Percentiles rank a stretch among this genome's conserved stretches.
Evolutionary conservation across 73 alveolate species (phyloP).

Genomic region (Blepharisma stoltei): DNA sequence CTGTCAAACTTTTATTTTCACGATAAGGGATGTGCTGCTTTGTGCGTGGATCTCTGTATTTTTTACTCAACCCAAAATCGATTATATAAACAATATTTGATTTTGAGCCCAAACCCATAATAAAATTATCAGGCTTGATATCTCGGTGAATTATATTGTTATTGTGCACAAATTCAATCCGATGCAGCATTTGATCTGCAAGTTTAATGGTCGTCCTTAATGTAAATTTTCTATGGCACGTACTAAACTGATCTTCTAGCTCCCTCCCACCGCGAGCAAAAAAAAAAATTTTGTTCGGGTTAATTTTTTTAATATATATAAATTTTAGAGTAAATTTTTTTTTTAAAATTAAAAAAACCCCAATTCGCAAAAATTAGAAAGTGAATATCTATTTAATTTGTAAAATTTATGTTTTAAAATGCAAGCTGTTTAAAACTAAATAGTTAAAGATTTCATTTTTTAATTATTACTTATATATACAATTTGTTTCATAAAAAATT

Average conservation of each 20-base stretch:
- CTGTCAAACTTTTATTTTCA: slow-evolving; percentile 84
- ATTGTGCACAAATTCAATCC: slow-evolving; percentile 74
- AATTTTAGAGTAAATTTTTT: too few relatives aligned
- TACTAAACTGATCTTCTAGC: slow-evolving; percentile 71
- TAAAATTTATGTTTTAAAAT: too few relatives aligned
- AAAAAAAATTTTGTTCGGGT: too few relatives aligned
- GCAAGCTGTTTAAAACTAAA: too few relatives aligned
- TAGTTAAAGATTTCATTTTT: too few relatives aligned
- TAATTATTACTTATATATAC: too few relatives aligned
- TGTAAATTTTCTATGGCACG: slow-evolving; percentile 64
- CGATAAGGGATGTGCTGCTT: slow-evolving; percentile 80
- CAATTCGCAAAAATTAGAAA: too few relatives aligned
- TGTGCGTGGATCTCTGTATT: slow-evolving; percentile 60
- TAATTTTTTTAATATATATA: too few relatives aligned
- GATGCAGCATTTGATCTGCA: slow-evolving; percentile 77
- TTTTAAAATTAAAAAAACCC: too few relatives aligned
- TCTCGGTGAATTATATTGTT: slow-evolving; percentile 88
- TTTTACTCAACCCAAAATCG: slow-evolving; percentile 89
- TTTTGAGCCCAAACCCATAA: slow-evolving; percentile 77
- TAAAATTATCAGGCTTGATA: slow-evolving; percentile 92
- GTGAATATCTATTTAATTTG: too few relatives aligned
- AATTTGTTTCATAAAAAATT: too few relatives aligned
- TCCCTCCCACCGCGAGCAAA: too few relatives aligned
- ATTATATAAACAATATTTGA: slow-evolving; percentile 78
- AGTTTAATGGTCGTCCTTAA: slow-evolving; percentile 71